Evolutionary conservation across 2,329 filamentous ascomycete species (phyloP).

Genomic region (Clarireedia hainanense): DNA sequence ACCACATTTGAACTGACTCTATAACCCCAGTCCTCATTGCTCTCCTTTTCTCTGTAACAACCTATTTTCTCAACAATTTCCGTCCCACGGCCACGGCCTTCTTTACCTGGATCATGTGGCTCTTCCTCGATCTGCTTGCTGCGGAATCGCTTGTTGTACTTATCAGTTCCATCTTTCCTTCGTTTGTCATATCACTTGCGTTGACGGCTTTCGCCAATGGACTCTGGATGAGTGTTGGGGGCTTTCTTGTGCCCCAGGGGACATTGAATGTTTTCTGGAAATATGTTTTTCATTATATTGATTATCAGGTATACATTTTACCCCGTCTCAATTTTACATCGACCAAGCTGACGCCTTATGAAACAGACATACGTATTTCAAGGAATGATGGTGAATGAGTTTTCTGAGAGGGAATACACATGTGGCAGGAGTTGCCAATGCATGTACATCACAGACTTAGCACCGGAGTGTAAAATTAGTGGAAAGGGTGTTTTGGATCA

Average conservation of each 20-base stretch:
- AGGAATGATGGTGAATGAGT: conserved; percentile 92
- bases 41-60: conserved; percentile 64
- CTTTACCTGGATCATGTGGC: conserved; percentile 73
- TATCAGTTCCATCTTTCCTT: conserved; percentile 63
- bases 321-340: neutral
- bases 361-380: conserved; percentile 71
- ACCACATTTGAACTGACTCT: conserved; percentile 10
- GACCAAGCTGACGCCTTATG: neutral
- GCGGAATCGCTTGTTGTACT: conserved; percentile 78
- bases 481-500: conserved; percentile 61
- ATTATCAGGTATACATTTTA: conserved; percentile 55
- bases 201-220: conserved; percentile 80
- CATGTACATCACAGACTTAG: conserved; percentile 60
- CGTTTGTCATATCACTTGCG: conserved; percentile 73
- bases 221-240: conserved; percentile 80
- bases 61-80: conserved; percentile 78
- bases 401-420: conserved; percentile 53
- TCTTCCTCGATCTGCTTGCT: conserved; percentile 76
- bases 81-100: conserved; percentile 57
- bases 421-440: conserved; percentile 49
- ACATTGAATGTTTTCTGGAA: conserved; percentile 77
- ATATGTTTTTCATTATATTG: conserved; percentile 83
- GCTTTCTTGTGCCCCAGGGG: conserved; percentile 68
- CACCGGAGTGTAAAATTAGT: conserved; percentile 57
- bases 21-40: conserved; percentile 54